These are phyloP conservation scores for Cyclocybe cylindracea DNA, from an alignment of 768 basidiomycete genomes.

Conservation along the genomic window DNA sequence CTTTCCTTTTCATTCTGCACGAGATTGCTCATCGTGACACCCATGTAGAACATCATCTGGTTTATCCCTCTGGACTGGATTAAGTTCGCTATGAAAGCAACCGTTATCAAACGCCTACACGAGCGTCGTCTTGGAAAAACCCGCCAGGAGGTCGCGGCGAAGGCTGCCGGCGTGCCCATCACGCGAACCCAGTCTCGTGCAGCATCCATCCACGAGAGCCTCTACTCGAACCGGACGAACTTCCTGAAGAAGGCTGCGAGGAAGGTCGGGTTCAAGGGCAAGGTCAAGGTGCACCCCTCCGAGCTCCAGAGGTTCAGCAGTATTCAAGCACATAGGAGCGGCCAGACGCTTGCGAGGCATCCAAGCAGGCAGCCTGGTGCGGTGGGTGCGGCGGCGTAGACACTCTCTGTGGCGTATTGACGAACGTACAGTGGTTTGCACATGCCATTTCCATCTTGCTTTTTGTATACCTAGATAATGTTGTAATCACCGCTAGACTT, in stretches of 20 bases:
- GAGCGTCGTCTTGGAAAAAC: constrained; percentile 55
- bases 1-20: background rate
- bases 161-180: constrained; percentile 59
- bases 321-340: constrained; percentile 79
- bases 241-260: constrained; percentile 88
- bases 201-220: constrained; percentile 88
- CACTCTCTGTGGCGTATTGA: no score
- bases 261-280: constrained; percentile 86
- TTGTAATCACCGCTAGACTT: no score
- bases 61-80: constrained; percentile 94
- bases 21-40: constrained; percentile 7
- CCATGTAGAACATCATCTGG: constrained; percentile 85
- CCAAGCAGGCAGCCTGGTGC: constrained; percentile 38
- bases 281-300: constrained; percentile 75
- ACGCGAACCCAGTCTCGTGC: constrained; percentile 88
- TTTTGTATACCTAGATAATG: no score
- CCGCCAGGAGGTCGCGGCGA: constrained; percentile 31
- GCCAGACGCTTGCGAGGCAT: constrained; percentile 75
- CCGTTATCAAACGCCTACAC: constrained; percentile 83
- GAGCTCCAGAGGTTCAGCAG: constrained; percentile 84
- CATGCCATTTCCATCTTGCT: no score
- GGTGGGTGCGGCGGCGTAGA: no score
- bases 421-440: no score
- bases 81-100: constrained; percentile 96
- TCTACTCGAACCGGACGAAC: constrained; percentile 93